Base-by-base conservation (phyloP, 176 grass and related monocot species). In the Oryza officinalis region DNA sequence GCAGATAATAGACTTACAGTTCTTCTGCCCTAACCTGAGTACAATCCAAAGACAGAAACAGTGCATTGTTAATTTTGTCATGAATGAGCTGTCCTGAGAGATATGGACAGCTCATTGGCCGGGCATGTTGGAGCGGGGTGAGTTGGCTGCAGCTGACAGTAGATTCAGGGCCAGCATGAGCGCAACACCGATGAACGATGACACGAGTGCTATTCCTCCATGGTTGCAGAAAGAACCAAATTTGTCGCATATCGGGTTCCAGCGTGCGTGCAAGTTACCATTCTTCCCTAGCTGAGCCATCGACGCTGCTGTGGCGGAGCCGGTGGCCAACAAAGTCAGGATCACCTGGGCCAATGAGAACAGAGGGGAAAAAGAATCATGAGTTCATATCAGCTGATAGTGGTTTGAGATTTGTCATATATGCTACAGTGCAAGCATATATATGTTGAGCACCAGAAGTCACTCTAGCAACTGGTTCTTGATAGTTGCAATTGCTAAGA, bases 211-310 rank as follows among this genome's bases (percentile, higher is more conserved):
- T 13, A 90, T 12, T 27, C 81, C 84, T 61, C 87, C 91, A n/a
- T 82, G 91, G 81, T 44, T 76, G 87, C 96, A 99, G 86, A 99
- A 96, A 26, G 87, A 77, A 30, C 83, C 47, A 25, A 96, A 99
- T 18, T 75, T 96, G 83, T 94, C 86, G 70, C 91, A 99, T 33
- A 94, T 81, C 3, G 91, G 93, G 72, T 94, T 96, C 96, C 96
- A 99, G 49, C 84, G 92, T 46, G 93, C 74, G 71, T 99, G 89
- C 69, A 86, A 68, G 84, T 99, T 99, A 17, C 93, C 93, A 4
- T 96, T 83, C 82, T 91, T 99, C 4, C 93, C 93, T 38, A 99
- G 57, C 80, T 92, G 86, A 0, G 96, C 91, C 81, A 96, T 90
- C 0, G 96, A 87, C 0, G 83, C 84, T 3, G 91, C 91, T 11